These are phyloP conservation scores for Phytophthora tubulina DNA, from an alignment of 352 stramenopile species.

Conservation along the genomic window DNA sequence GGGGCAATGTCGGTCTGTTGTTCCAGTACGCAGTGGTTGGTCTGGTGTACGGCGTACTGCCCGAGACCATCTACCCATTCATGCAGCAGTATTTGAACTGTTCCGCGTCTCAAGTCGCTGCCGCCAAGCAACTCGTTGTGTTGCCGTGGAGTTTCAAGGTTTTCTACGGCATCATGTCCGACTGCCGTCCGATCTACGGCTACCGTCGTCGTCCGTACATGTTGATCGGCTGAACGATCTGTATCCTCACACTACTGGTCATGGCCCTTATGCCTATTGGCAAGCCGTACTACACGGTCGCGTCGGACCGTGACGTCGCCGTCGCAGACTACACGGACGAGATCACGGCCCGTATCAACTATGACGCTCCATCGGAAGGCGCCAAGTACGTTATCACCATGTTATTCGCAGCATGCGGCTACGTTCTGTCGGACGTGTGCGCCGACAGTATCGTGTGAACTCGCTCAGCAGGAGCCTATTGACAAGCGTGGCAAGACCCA, in stretches of 20 bases:
- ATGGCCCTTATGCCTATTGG: constrained; percentile 56
- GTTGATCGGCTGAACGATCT: constrained; percentile 64
- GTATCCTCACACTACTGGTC: constrained; percentile 51
- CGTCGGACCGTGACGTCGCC: constrained; percentile 27
- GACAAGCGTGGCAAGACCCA: constrained; percentile 52
- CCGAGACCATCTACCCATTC: constrained; percentile 63
- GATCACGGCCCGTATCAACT: constrained; percentile 45
- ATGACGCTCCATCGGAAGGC: constrained; percentile 39
- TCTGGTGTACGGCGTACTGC: constrained; percentile 55
- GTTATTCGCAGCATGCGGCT: constrained; percentile 75
- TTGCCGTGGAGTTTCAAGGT: constrained; percentile 75
- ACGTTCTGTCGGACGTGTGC: constrained; percentile 81
- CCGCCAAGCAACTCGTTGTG: constrained; percentile 44
- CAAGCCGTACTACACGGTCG: constrained; percentile 57
- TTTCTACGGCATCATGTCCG: constrained; percentile 70
- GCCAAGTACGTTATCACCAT: constrained; percentile 77
- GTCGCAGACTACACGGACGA: constrained; percentile 38
- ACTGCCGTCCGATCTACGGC: constrained; percentile 63
- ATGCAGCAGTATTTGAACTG: constrained; percentile 61
- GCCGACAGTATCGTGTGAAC: constrained; percentile 69
- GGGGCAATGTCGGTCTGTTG: constrained; percentile 52
- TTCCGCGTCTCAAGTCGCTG: constrained; percentile 36
- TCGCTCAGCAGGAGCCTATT: constrained; percentile 55
- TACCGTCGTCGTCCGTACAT: constrained; percentile 74
- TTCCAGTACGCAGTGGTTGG: constrained; percentile 64